Conservation (phyloP, 768 basidiomycete genomes). For the Tubosaeta sp. region DNA sequence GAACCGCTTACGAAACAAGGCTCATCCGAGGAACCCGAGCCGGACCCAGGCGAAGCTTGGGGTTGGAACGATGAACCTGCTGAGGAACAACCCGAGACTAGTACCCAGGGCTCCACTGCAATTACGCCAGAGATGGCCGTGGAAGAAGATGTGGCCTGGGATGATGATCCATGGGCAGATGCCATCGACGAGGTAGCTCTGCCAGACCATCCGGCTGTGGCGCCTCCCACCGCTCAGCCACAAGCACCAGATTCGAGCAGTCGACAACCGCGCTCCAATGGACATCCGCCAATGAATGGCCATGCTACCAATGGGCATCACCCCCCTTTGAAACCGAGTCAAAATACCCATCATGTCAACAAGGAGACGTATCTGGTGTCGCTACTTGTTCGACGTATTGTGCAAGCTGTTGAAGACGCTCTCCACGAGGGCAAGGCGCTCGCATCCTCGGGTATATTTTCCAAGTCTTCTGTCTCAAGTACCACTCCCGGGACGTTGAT, state of each 20-base stretch:
- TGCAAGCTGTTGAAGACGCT: constrained; percentile 55
- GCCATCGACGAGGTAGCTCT: constrained; percentile 27
- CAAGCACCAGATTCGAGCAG: constrained; percentile 46
- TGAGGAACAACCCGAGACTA: constrained; percentile 30
- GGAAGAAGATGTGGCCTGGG: constrained; percentile 50
- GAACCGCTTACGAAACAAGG: constrained; percentile 15
- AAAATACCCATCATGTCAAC: constrained; percentile 7
- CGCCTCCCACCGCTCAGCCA: constrained; percentile 21
- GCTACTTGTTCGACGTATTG: constrained; percentile 47
- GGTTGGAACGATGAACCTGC: constrained; percentile 57
- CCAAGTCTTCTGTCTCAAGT: constrained; percentile 27
- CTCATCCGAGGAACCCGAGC: constrained; percentile 25
- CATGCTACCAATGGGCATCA: constrained; percentile 16
- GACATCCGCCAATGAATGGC: constrained; percentile 19
- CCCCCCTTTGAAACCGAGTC: constrained; percentile 17
- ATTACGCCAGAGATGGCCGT: constrained; percentile 26
- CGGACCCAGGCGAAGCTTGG: constrained; percentile 61
- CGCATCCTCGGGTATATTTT: constrained; percentile 51
- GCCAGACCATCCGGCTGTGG: constrained; percentile 26
- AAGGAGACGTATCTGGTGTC: constrained; percentile 62
- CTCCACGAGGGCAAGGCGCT: constrained; percentile 68
- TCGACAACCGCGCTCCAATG: constrained; percentile 39
- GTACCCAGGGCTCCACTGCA: neutral
- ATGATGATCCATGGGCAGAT: constrained; percentile 71
- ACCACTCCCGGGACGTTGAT: constrained; percentile 51